Evolutionary conservation across 106 monocot species (phyloP).

Genomic region (Agapanthus africanus): DNA sequence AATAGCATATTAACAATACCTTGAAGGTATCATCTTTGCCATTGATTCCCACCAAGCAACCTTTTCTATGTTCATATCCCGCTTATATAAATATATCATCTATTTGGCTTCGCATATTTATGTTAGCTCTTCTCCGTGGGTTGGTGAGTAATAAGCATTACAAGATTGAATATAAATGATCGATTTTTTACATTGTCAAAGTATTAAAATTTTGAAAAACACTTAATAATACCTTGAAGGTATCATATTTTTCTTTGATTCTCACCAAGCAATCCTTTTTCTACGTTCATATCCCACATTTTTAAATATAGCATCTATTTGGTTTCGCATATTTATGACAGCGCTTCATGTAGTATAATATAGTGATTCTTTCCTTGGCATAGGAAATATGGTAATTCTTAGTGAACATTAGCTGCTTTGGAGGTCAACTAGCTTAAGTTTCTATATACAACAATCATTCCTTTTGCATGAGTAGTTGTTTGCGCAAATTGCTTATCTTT

Average conservation of each 20-base stretch:
- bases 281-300: background rate
- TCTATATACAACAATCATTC: too few relatives aligned
- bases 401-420: background rate
- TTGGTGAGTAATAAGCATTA: conserved; percentile 1
- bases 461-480: background rate
- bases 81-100: too few relatives aligned
- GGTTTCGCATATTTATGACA: background rate
- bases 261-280: background rate
- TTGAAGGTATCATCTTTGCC: too few relatives aligned
- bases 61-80: too few relatives aligned
- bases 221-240: background rate
- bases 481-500: background rate
- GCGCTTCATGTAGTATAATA: too few relatives aligned
- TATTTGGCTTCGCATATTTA: too few relatives aligned
- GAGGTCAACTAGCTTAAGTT: background rate
- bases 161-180: background rate
- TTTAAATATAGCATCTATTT: background rate
- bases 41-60: too few relatives aligned
- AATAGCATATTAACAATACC: too few relatives aligned
- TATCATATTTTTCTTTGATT: background rate
- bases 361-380: too few relatives aligned
- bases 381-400: background rate
- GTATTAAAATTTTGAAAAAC: background rate
- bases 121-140: too few relatives aligned
- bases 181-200: too few relatives aligned